Percentiles rank a stretch among this genome's conserved stretches.
Conservation (phyloP, 2,329 filamentous ascomycete species). For the Furcasterigmium sp. region DNA sequence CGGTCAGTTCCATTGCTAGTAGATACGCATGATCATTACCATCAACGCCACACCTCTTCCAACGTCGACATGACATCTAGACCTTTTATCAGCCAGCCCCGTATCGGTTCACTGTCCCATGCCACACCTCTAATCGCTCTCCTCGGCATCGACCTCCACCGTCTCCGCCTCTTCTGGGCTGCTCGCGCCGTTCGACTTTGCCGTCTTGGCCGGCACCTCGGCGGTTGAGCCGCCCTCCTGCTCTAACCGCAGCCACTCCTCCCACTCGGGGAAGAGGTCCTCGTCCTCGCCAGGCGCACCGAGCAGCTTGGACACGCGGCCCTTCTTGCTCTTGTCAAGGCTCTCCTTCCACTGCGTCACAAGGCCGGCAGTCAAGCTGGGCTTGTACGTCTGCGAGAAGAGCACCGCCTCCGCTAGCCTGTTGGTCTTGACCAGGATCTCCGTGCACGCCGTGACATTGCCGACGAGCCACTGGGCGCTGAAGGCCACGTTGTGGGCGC, state of each 20-base stretch:
- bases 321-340: constrained; percentile 80
- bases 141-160: constrained; percentile 17
- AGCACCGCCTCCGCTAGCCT: constrained; percentile 81
- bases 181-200: constrained; percentile 14
- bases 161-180: constrained; percentile 17
- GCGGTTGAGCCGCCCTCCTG: constrained; percentile 52
- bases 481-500: constrained; percentile 90
- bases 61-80: constrained; percentile 10
- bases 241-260: constrained; percentile 81
- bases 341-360: constrained; percentile 77
- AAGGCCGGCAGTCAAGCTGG: constrained; percentile 62
- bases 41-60: constrained; percentile 13
- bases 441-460: constrained; percentile 75
- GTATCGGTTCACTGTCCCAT: constrained; percentile 14
- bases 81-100: constrained; percentile 11
- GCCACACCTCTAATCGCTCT: constrained; percentile 18
- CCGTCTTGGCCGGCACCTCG: constrained; percentile 20
- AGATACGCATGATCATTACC: constrained; percentile 14
- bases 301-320: constrained; percentile 76
- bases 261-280: constrained; percentile 95
- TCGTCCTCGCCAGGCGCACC: constrained; percentile 77
- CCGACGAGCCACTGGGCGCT: constrained; percentile 83
- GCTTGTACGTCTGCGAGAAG: constrained; percentile 94
- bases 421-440: constrained; percentile 73
- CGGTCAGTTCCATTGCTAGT: constrained; percentile 12